A percentile compares a stretch with the other conserved stretches of the same genome.
phyloP scores from a whole-genome alignment of 2,329 filamentous ascomycete species.

The Dactylonectria estremocensis region DNA sequence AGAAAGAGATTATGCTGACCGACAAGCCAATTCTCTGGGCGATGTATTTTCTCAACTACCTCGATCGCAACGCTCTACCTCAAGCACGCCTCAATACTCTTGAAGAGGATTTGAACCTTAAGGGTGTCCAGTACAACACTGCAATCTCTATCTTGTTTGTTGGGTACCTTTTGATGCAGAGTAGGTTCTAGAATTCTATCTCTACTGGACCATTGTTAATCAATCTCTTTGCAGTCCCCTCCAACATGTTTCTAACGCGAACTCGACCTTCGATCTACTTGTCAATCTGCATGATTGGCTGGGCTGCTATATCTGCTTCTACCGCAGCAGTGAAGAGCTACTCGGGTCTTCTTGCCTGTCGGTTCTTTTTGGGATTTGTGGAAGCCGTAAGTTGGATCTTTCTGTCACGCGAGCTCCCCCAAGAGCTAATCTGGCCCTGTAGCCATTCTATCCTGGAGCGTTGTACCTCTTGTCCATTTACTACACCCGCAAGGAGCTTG shows the following conservation, averaged over 20 bases:
- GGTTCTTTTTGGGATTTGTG: slow-evolving; percentile 33
- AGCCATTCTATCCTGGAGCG: slow-evolving; percentile 34
- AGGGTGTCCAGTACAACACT: slow-evolving; percentile 41
- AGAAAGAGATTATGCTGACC: neutral
- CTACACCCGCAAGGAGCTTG: slow-evolving; percentile 34
- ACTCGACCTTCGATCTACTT: slow-evolving; percentile 29
- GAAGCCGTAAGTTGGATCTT: slow-evolving; percentile 50
- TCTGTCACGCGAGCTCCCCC: too few species aligned
- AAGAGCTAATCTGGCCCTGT: neutral
- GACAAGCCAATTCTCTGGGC: slow-evolving; percentile 41
- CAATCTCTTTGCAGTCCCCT: slow-evolving; percentile 20
- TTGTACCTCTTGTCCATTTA: slow-evolving; percentile 33
- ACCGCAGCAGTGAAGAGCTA: slow-evolving; percentile 22
- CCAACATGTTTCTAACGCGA: slow-evolving; percentile 34
- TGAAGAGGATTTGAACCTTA: slow-evolving; percentile 39
- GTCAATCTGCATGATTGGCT: slow-evolving; percentile 30
- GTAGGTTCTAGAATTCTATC: neutral
- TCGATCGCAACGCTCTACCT: slow-evolving; percentile 45
- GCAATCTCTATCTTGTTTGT: slow-evolving; percentile 44
- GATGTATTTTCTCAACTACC: slow-evolving; percentile 46
- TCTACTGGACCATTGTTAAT: neutral
- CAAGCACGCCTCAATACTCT: slow-evolving; percentile 41
- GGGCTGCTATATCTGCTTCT: slow-evolving; percentile 28
- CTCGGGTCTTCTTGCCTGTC: slow-evolving; percentile 24
- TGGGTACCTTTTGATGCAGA: slow-evolving; percentile 36